Conservation (phyloP, 257 asterid genomes). For the Salvia rosmarinus region DNA sequence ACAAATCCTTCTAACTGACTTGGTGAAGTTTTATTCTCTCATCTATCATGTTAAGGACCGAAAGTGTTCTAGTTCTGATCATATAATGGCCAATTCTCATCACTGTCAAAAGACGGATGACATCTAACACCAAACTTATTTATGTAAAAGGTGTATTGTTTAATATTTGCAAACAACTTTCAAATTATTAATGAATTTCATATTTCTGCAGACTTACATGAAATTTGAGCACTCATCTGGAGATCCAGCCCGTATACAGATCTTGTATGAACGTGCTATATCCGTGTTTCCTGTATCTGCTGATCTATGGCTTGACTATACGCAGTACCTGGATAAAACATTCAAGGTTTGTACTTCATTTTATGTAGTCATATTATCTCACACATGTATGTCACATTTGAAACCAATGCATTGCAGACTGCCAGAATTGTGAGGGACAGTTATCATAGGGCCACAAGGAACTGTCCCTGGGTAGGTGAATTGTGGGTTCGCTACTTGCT, state of each 20-base stretch:
- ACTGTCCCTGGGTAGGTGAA: slow-evolving; percentile 96
- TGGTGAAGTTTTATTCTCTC: not conserved
- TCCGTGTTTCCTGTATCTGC: slow-evolving; percentile 72
- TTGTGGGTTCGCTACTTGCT: slow-evolving; percentile 86
- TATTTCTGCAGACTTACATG: slow-evolving; percentile 71
- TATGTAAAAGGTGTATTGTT: not conserved
- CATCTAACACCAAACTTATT: slow-evolving; percentile 10
- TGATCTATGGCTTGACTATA: slow-evolving; percentile 85
- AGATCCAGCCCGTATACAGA: slow-evolving; percentile 93
- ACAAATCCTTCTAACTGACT: not conserved
- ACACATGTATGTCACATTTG: slow-evolving; percentile 28
- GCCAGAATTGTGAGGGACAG: slow-evolving; percentile 77
- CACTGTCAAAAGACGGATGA: not conserved
- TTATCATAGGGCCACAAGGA: slow-evolving; percentile 86
- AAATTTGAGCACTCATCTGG: slow-evolving; percentile 90
- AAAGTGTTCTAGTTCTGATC: not conserved
- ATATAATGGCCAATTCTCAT: slow-evolving; percentile 19
- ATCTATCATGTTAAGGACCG: not conserved
- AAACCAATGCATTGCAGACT: slow-evolving; percentile 52
- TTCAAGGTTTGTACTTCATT: slow-evolving; percentile 66
- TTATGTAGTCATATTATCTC: slow-evolving; percentile 10
- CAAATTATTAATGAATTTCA: slow-evolving; percentile 22
- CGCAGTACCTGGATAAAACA: slow-evolving; percentile 81
- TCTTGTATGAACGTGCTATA: slow-evolving; percentile 90
- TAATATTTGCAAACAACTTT: slow-evolving; percentile 10